Conservation (phyloP, 495 filamentous ascomycete species). For the Xylaria bambusicola region DNA sequence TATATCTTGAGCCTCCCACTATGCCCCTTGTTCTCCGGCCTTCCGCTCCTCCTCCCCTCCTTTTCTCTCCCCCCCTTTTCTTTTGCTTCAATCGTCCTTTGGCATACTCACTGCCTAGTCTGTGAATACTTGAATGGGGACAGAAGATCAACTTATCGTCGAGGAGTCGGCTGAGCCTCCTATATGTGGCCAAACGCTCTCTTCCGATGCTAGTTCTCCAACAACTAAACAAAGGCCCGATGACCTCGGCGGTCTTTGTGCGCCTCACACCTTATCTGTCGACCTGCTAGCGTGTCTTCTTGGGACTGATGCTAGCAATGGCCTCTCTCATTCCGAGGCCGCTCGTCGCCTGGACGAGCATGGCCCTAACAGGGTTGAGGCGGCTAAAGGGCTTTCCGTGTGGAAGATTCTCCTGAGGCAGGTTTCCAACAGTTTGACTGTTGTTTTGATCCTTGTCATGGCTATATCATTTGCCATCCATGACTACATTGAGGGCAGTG, state of each 20-base stretch:
- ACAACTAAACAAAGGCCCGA: constrained; percentile 14
- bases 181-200: constrained; percentile 42
- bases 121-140: constrained; percentile 46
- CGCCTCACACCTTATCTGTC: constrained; percentile 30
- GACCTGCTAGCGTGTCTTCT: constrained; percentile 26
- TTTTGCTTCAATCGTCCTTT: constrained; percentile 11
- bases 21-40: constrained; percentile 8
- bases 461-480: constrained; percentile 71
- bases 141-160: constrained; percentile 48
- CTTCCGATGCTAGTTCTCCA: constrained; percentile 34
- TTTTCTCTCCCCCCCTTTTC: constrained; percentile 9
- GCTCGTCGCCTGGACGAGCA: constrained; percentile 45
- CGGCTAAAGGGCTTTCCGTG: constrained; percentile 51
- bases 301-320: constrained; percentile 35
- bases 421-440: constrained; percentile 55
- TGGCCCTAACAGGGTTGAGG: constrained; percentile 56
- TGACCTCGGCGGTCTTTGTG: neutral
- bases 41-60: constrained; percentile 10
- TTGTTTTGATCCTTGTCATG: constrained; percentile 73
- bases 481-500: constrained; percentile 75
- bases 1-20: constrained; percentile 19
- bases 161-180: constrained; percentile 54
- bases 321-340: constrained; percentile 43
- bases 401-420: constrained; percentile 60
- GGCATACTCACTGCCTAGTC: constrained; percentile 14